Base-by-base conservation (phyloP, 2,329 filamentous ascomycete genomes). In the Plenodomus tracheiphilus region DNA sequence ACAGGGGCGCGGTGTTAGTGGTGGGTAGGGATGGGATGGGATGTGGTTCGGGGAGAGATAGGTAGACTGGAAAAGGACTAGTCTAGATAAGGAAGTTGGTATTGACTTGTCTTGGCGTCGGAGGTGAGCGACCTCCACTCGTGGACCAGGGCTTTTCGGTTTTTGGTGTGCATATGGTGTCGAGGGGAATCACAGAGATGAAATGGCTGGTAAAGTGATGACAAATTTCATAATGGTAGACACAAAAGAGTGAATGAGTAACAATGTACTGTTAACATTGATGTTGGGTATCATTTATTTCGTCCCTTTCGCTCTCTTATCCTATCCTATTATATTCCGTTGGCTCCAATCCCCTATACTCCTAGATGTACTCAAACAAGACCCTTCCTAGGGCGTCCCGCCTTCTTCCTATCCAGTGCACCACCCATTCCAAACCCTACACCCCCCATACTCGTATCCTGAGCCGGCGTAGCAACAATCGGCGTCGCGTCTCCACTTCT, bases 371-470 rank as follows among this genome's bases (percentile, higher is more conserved):
- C 15, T 50, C 41, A 53, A 32, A 51, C 56, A 30, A 64, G 47
- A 54, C 61, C 64, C 55, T 53, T 67, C 54, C 61, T 62, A 25
- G 64, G 53, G 32, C 65, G 51, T 40, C 59, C 59, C 16, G 53
- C 51, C 38, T 58, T 66, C 40, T 59, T 68, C 55, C 56, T 66
- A 9, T 64, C 62, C 18, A 48, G 25, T 2, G 20, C 32, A 36
- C 39, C 38, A 17, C 43, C 39, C 30, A 32, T 35, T 13, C 41
- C 46, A n/a, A 30, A 25, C 1, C 47, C 58, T 20, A 41, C 39
- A 2, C 49, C 53, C 34, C 50, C 49, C 50, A 62, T 53, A 4
- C 41, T 34, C 2, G 56, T 41, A 59, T 66, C 63, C 5, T 49
- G 46, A 2, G 43, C 54, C 11, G 62, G 54, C 22, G 58, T 63